Evolutionary conservation across 23 red algal species (phyloP), one percentile per base, ranked within the genome.

Genomic region (Gracilaria caudata): DNA sequence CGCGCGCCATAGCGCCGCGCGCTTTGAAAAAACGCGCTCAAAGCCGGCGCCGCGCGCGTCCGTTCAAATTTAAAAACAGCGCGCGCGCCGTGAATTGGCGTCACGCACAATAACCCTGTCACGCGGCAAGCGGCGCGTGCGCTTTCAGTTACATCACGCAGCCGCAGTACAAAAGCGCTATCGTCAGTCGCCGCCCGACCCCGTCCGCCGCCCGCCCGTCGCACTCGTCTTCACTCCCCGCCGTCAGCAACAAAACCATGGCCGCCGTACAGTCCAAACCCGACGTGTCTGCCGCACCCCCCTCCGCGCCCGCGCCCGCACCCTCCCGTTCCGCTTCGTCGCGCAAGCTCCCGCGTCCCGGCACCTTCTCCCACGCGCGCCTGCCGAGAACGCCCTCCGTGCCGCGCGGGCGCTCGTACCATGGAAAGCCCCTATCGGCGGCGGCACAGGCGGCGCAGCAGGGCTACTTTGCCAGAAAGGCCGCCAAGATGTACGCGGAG

Each of bases 391-490:
- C 77, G 34, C 34, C 77, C 33, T 58, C 77, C 34, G 34, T 86
- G 32, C 82, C 82, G 46, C 63, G 82, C 36, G 65, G 82, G 19
- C 82, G 82, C 43, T 73, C 64, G 26, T 73, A 58, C 51, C 64
- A 73, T 9, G 82, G 82, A 37, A 70, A 66, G 64, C 68, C 82
- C 36, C 51, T 76, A 7, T 86, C 82, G 21, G 29, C 82, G 29
- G 82, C 82, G 36, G 82, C 82, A 10, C 82, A 86, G 45, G 82
- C 82, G 11, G 82, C 82, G 37, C 63, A 74, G 68, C 43, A 86
- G 34, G 82, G 82, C 26, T 86, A 86, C 49, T 86, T 73, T 73
- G 56, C 57, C 23, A 36, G 82, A 29, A 86, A 86, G 82, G 82
- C 82, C 34, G 82, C 82, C 30, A 86, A 86, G 64, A 38, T 76